Evolutionary conservation across 2,329 filamentous ascomycete genomes (phyloP).

Genomic region (Metarhizium rileyi): DNA sequence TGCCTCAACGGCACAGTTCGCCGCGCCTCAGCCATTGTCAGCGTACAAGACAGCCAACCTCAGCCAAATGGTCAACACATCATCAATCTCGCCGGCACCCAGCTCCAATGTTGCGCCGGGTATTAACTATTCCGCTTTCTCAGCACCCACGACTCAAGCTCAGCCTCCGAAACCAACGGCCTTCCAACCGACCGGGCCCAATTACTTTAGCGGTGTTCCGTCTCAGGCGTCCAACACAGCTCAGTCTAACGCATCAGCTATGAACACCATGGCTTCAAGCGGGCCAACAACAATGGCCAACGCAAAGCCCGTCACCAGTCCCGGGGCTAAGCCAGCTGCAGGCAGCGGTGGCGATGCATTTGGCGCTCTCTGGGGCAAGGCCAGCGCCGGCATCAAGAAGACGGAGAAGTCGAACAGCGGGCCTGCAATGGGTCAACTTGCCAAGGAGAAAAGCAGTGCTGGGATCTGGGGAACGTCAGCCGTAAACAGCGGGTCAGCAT

Average conservation of each 20-base stretch:
- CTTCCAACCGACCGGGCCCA: conserved; percentile 73
- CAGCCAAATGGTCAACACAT: conserved; percentile 68
- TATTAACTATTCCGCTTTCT: conserved; percentile 56
- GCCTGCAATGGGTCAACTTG: conserved; percentile 82
- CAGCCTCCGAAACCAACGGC: conserved; percentile 47
- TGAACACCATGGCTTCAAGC: conserved; percentile 26
- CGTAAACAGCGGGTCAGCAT: conserved; percentile 27
- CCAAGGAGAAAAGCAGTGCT: conserved; percentile 94
- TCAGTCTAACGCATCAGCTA: conserved; percentile 19
- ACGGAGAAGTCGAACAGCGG: conserved; percentile 48
- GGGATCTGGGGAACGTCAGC: conserved; percentile 82
- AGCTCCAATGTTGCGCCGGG: conserved; percentile 45
- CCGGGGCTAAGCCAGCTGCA: conserved; percentile 41
- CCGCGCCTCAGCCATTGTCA: conserved; percentile 76
- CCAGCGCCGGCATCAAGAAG: conserved; percentile 69
- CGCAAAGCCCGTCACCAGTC: conserved; percentile 37
- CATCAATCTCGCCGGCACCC: conserved; percentile 67
- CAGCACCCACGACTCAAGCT: conserved; percentile 25
- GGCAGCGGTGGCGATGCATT: conserved; percentile 74
- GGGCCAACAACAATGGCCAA: conserved; percentile 30
- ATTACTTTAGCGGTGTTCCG: conserved; percentile 87
- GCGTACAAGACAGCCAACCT: conserved; percentile 71
- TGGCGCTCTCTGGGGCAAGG: conserved; percentile 73
- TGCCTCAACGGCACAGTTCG: conserved; percentile 56
- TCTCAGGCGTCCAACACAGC: conserved; percentile 22